These are phyloP conservation scores for Phyllosticta citrichinensis DNA, from an alignment of 2,329 filamentous ascomycete species.

Conservation along the genomic window DNA sequence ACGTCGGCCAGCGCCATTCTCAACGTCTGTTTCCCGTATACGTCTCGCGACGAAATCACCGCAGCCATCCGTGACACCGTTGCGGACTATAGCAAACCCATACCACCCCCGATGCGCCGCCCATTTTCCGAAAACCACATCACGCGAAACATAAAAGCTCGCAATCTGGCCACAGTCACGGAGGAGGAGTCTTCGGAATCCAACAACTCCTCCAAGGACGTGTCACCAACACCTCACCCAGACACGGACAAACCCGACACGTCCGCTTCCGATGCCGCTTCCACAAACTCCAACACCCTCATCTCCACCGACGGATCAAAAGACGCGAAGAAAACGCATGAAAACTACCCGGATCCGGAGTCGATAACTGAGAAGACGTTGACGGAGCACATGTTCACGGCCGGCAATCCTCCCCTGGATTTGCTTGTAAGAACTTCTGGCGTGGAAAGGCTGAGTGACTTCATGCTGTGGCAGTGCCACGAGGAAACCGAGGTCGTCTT, in stretches of 20 bases:
- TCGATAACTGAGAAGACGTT: conserved; percentile 76
- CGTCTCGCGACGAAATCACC: conserved; percentile 90
- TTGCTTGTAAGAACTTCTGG: conserved; percentile 87
- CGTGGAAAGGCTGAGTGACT: conserved; percentile 86
- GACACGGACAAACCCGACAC: conserved; percentile 1
- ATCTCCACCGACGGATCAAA: conserved; percentile 4
- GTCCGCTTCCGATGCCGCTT: conserved; percentile 20
- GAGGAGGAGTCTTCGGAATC: conserved; percentile 16
- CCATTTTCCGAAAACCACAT: conserved; percentile 85
- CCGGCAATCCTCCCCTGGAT: conserved; percentile 76
- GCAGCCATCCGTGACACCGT: conserved; percentile 81
- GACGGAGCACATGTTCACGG: conserved; percentile 79
- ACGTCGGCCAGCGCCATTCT: conserved; percentile 47
- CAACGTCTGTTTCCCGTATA: conserved; percentile 98
- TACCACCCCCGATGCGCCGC: conserved; percentile 46
- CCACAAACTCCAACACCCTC: conserved; percentile 5
- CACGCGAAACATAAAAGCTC: conserved; percentile 64
- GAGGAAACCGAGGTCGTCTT: conserved; percentile 89
- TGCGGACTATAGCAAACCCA: conserved; percentile 69
- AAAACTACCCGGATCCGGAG: conserved; percentile 67
- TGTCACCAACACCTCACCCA: background rate
- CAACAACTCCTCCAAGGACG: background rate
- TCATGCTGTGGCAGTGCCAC: conserved; percentile 98
- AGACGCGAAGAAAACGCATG: conserved; percentile 2
- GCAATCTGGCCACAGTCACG: conserved; percentile 32